Conservation (phyloP, 129 eudicot species). For the Lonicera japonica region DNA sequence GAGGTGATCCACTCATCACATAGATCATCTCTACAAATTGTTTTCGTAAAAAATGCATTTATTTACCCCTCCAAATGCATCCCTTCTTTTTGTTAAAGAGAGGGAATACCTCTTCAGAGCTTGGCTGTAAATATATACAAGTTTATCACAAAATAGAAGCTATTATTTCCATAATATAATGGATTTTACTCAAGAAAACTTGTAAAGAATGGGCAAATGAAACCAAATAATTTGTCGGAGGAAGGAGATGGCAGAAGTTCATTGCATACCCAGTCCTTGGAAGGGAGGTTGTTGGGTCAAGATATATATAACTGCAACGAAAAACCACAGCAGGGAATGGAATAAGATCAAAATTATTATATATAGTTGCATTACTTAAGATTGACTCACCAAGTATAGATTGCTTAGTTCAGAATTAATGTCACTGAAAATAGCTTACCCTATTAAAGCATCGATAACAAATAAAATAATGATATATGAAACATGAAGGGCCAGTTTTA, state of each 20-base stretch:
- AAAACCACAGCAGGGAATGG: slow-evolving; percentile 4
- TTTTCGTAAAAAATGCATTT: too few relatives aligned
- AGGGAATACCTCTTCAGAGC: too few relatives aligned
- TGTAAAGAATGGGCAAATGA: background rate
- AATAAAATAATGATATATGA: background rate
- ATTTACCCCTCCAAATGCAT: too few relatives aligned
- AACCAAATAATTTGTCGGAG: background rate
- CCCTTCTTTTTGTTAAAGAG: too few relatives aligned
- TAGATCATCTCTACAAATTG: too few relatives aligned
- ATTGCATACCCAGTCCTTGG: slow-evolving; percentile 50
- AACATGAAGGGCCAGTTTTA: slow-evolving; percentile 4
- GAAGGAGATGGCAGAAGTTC: background rate
- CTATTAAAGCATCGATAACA: background rate
- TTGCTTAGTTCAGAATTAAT: background rate
- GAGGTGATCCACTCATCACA: too few relatives aligned
- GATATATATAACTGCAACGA: slow-evolving; percentile 59
- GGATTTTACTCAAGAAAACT: slow-evolving; percentile 1
- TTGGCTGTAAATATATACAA: too few relatives aligned
- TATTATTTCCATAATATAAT: background rate
- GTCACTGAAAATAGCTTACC: background rate
- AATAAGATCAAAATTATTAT: slow-evolving; percentile 2
- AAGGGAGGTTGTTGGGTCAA: slow-evolving; percentile 79
- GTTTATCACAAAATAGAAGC: background rate
- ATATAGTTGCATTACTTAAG: background rate
- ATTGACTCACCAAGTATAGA: background rate